Evolutionary conservation across 257 asterid genomes (phyloP).

Genomic region (Perilla frutescens): DNA sequence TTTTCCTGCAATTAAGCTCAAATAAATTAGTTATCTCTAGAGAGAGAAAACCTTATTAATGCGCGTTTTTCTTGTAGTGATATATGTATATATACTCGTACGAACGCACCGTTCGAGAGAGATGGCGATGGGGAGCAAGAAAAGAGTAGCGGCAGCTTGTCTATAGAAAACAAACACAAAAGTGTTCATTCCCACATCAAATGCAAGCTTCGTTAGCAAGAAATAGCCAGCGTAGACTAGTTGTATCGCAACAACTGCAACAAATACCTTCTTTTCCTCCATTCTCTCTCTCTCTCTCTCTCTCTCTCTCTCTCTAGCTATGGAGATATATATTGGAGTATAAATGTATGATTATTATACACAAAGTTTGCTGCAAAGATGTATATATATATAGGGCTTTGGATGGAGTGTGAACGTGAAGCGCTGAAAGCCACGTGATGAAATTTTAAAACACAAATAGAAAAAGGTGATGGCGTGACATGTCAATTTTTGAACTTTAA

Average conservation of each 20-base stretch:
- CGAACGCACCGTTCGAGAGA: constrained; percentile 55
- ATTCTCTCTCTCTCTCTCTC: constrained; percentile 7
- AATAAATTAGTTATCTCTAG: neutral
- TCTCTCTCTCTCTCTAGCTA: neutral
- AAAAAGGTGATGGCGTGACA: neutral
- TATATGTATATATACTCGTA: neutral
- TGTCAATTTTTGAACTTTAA: neutral
- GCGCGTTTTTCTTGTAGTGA: too few relatives aligned
- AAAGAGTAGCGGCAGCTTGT: constrained; percentile 80
- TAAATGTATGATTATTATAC: too few relatives aligned
- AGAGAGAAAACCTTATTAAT: neutral
- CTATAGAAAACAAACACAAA: constrained; percentile 82
- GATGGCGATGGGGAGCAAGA: constrained; percentile 72
- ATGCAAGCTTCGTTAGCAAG: constrained; percentile 81
- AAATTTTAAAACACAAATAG: neutral
- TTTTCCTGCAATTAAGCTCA: constrained; percentile 58
- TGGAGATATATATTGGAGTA: too few relatives aligned
- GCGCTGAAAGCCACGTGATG: constrained; percentile 17
- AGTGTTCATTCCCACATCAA: constrained; percentile 83
- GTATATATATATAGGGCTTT: constrained; percentile 19
- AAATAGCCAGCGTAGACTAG: constrained; percentile 72
- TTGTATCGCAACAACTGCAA: constrained; percentile 58
- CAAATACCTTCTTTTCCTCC: constrained; percentile 50
- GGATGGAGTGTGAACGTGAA: constrained; percentile 3
- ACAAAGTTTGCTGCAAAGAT: neutral